Percentiles rank a stretch among this genome's conserved stretches.
Evolutionary conservation across 2,329 filamentous ascomycete species (phyloP).

Genomic region (Venturia nashicola): DNA sequence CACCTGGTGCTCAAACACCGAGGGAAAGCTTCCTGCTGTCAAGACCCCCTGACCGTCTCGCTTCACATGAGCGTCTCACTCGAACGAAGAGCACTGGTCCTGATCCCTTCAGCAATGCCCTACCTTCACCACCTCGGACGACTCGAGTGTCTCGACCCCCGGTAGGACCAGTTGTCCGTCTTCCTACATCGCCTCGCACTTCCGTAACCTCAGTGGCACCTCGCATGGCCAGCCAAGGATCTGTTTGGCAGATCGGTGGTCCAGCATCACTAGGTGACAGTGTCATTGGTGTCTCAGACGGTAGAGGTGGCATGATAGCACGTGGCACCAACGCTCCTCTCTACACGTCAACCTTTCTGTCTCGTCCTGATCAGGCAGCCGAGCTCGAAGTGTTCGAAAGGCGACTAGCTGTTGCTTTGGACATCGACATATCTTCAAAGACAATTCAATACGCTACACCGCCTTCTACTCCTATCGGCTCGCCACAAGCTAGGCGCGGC

Average conservation of each 20-base stretch:
- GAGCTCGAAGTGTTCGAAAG: conserved; percentile 58
- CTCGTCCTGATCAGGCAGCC: conserved; percentile 39
- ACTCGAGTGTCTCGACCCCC: background rate
- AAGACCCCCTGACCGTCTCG: conserved; percentile 34
- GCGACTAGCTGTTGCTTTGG: conserved; percentile 66
- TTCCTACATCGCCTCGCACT: conserved; percentile 32
- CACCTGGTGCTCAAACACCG: conserved; percentile 22
- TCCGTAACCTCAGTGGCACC: conserved; percentile 18
- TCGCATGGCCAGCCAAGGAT: conserved; percentile 49
- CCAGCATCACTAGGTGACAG: conserved; percentile 40
- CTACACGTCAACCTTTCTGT: conserved; percentile 44
- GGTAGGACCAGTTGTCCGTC: background rate
- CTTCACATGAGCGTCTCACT: conserved; percentile 32
- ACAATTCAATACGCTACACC: background rate
- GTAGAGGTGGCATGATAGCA: conserved; percentile 50
- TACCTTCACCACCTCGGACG: conserved; percentile 16
- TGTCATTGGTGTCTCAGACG: conserved; percentile 42
- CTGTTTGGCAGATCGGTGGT: conserved; percentile 64
- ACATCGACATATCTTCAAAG: conserved; percentile 44
- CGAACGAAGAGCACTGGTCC: conserved; percentile 30
- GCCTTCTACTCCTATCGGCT: background rate
- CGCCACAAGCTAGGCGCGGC: background rate
- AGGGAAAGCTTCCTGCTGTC: conserved; percentile 40
- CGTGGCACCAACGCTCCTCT: conserved; percentile 62
- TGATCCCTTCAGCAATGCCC: conserved; percentile 42